Evolutionary conservation across 148 eudicot genomes (phyloP).

Genomic region (Cornus suecica): DNA sequence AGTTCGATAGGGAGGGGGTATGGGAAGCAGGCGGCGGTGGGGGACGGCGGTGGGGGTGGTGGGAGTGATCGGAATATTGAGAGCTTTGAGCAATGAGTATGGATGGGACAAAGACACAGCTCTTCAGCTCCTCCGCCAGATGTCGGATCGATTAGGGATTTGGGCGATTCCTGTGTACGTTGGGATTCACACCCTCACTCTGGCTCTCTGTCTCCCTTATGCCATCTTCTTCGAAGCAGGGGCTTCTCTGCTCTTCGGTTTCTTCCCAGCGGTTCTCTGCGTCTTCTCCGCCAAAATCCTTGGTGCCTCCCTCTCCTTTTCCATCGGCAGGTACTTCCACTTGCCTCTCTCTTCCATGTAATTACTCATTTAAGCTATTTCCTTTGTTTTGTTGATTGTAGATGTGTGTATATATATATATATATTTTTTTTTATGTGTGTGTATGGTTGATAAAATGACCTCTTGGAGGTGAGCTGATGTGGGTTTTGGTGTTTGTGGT

Average conservation of each 20-base stretch:
- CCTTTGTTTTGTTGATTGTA: background rate
- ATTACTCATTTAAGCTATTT: background rate
- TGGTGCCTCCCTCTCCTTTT: conserved; percentile 82
- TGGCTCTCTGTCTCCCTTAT: conserved; percentile 69
- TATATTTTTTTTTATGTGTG: too few relatives aligned
- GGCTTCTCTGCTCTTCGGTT: conserved; percentile 79
- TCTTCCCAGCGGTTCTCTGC: conserved; percentile 63
- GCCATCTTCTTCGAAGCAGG: conserved; percentile 88
- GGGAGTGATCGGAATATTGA: conserved; percentile 21
- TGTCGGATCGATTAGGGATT: conserved; percentile 53
- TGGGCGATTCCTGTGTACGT: conserved; percentile 89
- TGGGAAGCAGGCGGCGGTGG: conserved; percentile 6
- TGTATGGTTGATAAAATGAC: too few relatives aligned
- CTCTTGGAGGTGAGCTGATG: background rate
- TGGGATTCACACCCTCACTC: conserved; percentile 55
- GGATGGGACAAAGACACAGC: conserved; percentile 43
- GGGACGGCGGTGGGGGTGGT: conserved; percentile 23
- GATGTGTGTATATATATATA: too few relatives aligned
- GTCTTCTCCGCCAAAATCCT: conserved; percentile 79
- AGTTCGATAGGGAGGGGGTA: too few relatives aligned
- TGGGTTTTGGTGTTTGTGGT: background rate
- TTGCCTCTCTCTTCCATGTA: background rate
- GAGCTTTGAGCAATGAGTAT: conserved; percentile 24
- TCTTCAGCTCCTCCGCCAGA: conserved; percentile 26
- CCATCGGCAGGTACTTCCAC: conserved; percentile 51